Base-by-base conservation (phyloP, 176 grass and related monocot species). In the Otatea glauca region DNA sequence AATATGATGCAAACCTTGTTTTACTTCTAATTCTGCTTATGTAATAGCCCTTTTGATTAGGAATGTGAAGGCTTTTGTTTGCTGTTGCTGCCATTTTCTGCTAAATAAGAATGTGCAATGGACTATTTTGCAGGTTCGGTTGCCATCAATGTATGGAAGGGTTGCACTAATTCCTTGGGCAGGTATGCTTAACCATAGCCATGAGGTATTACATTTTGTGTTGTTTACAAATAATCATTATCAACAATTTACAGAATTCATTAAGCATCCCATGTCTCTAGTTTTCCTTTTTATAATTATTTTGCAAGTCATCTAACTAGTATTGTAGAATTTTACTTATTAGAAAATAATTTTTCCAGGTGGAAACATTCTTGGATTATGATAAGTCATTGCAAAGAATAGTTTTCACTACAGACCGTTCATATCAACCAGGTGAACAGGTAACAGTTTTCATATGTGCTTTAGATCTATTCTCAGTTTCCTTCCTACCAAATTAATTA, bases 381-480 rank as follows among this genome's bases (percentile, higher is more conserved):
- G 96, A 98, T 74, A 98, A 94, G 59, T 86, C 96, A 61, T 95
- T 93, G 7, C 45, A 89, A 44, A 93, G 91, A 92, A 92, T 98
- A 88, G 91, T 98, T 90, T 98, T 94, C 79, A 95, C 85, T 67
- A 92, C 96, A 32, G 91, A 98, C 32, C 87, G 86, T 18, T 53
- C 91, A 60, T 98, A 98, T 92, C 91, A 95, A 91, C 96, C 89
- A 95, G 93, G 96, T 92, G 96, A 98, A 93, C 96, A 98, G 96
- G 96, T 95, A 98, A 94, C 72, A 27, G 1, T 65, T 70, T 77
- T 83, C 37, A 76, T 92, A 81, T 42, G 29, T 83, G 74, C 83
- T 68, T 80, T 62, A 74, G 41, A 51, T 60, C 47, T 51, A 59
- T 29, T 73, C 23, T 59, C 4, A 35, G 16, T 81, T 51, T 82